These are phyloP conservation scores for Penicillium lividum DNA, from an alignment of 495 filamentous ascomycete species.

Conservation along the genomic window DNA sequence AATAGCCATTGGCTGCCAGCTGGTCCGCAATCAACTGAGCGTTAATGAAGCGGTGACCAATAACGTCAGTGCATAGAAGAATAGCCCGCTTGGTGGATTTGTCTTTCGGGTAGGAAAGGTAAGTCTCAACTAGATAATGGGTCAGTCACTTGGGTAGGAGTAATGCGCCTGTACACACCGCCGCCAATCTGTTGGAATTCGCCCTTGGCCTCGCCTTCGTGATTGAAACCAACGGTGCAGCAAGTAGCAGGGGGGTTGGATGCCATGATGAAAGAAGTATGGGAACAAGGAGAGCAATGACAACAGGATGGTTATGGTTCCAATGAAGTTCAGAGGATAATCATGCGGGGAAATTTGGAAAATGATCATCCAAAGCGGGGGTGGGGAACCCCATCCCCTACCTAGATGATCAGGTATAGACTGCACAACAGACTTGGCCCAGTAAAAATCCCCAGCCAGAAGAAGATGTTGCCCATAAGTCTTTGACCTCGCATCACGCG, in stretches of 20 bases:
- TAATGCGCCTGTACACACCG: slow-evolving; percentile 14
- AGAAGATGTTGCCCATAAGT: slow-evolving; percentile 68
- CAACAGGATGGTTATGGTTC: background rate
- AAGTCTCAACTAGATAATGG: slow-evolving; percentile 26
- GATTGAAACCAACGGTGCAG: slow-evolving; percentile 44
- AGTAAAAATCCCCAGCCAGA: slow-evolving; percentile 72
- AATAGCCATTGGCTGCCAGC: slow-evolving; percentile 74
- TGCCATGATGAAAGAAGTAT: slow-evolving; percentile 35
- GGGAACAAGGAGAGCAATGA: too few relatives aligned
- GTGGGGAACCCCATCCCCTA: too few relatives aligned
- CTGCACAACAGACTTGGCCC: slow-evolving; percentile 72
- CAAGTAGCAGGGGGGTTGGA: slow-evolving; percentile 49
- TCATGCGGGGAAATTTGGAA: too few relatives aligned
- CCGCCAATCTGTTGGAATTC: slow-evolving; percentile 26
- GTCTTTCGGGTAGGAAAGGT: slow-evolving; percentile 27
- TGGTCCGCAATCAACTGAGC: slow-evolving; percentile 63
- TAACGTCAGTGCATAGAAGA: slow-evolving; percentile 36
- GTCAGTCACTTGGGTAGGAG: background rate
- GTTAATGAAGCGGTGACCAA: slow-evolving; percentile 38
- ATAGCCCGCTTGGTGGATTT: slow-evolving; percentile 26
- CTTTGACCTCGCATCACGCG: slow-evolving; percentile 58
- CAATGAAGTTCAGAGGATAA: too few relatives aligned
- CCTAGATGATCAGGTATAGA: slow-evolving; percentile 67
- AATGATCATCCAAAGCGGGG: too few relatives aligned
- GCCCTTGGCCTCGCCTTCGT: slow-evolving; percentile 34